Evolutionary conservation across 1,284 basidiomycete species (phyloP), one percentile per base, ranked within the genome.

Genomic region (Thecaphora thlaspeos): DNA sequence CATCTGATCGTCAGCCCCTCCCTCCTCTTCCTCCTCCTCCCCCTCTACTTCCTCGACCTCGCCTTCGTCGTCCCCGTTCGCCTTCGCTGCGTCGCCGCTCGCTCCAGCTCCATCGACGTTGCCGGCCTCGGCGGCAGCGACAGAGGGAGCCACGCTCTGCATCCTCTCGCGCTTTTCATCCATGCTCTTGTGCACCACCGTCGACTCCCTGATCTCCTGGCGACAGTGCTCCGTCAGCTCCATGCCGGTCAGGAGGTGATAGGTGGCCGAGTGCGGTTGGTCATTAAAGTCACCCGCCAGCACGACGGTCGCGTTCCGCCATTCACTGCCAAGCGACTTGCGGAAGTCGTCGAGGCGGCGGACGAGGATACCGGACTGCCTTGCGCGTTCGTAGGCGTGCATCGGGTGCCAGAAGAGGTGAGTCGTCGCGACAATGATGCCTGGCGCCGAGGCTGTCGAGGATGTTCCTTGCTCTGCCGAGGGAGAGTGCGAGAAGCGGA

Each of bases 261-360:
- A 97, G 0, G 86, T 86, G 2, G 88, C 82, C 74, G 95, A 93
- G 61, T 84, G 84, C 0, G 94, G 94, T 34, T 86, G 81, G 48
- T 91, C 91, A 79, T 97, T 97, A 80, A 97, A 91, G 78, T 97
- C 94, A 62, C 93, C 93, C 0, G 88, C 86, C 34, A 96, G 80
- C 51, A 95, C 81, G 54, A 86, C 86, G 0, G 91, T 87, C 88
- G 89, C 93, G 41, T 81, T 55, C 4, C 77, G 71, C 53, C 81
- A 81, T 2, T 73, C 72, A 40, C 83, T 79, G 3, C 81, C 81
- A 8, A 82, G 71, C 26, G 48, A 52, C 14, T 60, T 37, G 23
- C 66, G 83, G 71, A 89, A 90, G 38, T 78, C 79, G 32, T 80
- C 60, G 10, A 87, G 82, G 68, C 88, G 86, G 28, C 88, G 85